Evolutionary conservation across 495 filamentous ascomycete genomes (phyloP).

Genomic region (Massariosphaeria phaeospora): DNA sequence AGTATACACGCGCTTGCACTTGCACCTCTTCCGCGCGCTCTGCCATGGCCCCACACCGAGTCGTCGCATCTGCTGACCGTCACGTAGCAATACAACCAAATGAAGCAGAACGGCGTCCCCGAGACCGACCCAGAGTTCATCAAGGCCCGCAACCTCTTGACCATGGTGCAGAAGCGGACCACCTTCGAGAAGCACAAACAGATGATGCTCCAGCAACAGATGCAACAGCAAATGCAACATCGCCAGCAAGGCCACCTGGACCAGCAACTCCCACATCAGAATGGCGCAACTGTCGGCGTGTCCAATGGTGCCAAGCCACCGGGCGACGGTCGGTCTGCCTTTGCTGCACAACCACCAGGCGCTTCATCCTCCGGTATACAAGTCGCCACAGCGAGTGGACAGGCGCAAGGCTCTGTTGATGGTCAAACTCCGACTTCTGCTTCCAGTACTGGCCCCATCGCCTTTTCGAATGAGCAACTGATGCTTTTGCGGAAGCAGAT

Average conservation of each 20-base stretch:
- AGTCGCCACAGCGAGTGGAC: conserved; percentile 14
- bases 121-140: conserved; percentile 74
- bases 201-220: conserved; percentile 44
- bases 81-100: conserved; percentile 69
- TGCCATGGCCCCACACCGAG: too few species aligned
- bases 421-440: conserved; percentile 24
- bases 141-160: conserved; percentile 64
- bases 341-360: conserved; percentile 4
- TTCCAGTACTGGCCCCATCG: conserved; percentile 43
- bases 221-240: conserved; percentile 49
- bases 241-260: conserved; percentile 49
- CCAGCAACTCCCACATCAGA: conserved; percentile 42
- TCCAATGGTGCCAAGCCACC: conserved; percentile 47
- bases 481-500: conserved; percentile 70
- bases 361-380: conserved; percentile 14
- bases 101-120: conserved; percentile 70
- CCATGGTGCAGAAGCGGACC: conserved; percentile 59
- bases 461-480: conserved; percentile 68
- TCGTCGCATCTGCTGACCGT: too few species aligned
- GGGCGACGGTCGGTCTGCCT: conserved; percentile 25
- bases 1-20: not conserved
- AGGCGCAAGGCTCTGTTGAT: conserved; percentile 13
- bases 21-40: not conserved
- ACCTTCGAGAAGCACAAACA: conserved; percentile 48
- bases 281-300: conserved; percentile 48